Conservation (phyloP, 768 basidiomycete species). For the Coprinopsis marcescibilis region DNA sequence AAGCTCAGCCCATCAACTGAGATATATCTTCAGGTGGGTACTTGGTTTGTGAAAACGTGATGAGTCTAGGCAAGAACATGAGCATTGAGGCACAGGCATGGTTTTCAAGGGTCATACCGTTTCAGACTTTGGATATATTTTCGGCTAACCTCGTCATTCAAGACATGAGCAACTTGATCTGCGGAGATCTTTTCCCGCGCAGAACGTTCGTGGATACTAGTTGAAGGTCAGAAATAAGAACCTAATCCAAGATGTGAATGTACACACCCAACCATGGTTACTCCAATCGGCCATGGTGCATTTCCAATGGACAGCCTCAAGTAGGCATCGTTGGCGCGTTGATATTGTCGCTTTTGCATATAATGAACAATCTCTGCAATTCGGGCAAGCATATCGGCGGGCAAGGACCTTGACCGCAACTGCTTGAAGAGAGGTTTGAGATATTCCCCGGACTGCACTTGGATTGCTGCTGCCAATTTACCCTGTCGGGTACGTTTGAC, state of each 20-base stretch:
- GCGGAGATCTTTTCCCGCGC: constrained; percentile 97
- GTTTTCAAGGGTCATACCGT: constrained; percentile 43
- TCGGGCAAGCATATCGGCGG: constrained; percentile 75
- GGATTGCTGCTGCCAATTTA: constrained; percentile 90
- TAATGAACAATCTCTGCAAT: constrained; percentile 93
- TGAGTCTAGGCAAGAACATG: constrained; percentile 46
- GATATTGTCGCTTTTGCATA: constrained; percentile 96
- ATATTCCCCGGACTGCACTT: constrained; percentile 93
- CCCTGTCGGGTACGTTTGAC: constrained; percentile 88
- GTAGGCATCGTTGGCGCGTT: constrained; percentile 94
- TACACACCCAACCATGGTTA: constrained; percentile 95
- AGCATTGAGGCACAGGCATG: not conserved
- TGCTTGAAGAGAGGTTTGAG: constrained; percentile 94
- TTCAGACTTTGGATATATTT: constrained; percentile 99
- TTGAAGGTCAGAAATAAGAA: constrained; percentile 5
- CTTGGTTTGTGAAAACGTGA: constrained; percentile 95
- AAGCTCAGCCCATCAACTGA: constrained; percentile 76
- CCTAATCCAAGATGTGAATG: not conserved
- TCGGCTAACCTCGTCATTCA: constrained; percentile 98
- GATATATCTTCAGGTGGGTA: constrained; percentile 91
- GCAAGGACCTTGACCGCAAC: constrained; percentile 81
- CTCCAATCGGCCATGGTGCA: constrained; percentile 99
- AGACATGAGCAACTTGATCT: constrained; percentile 94
- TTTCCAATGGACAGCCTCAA: constrained; percentile 96
- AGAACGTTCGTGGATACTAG: constrained; percentile 93